A percentile compares a stretch with the other conserved stretches of the same genome.
Conservation (phyloP, 2,329 filamentous ascomycete species). For the Didymella lethalis region DNA sequence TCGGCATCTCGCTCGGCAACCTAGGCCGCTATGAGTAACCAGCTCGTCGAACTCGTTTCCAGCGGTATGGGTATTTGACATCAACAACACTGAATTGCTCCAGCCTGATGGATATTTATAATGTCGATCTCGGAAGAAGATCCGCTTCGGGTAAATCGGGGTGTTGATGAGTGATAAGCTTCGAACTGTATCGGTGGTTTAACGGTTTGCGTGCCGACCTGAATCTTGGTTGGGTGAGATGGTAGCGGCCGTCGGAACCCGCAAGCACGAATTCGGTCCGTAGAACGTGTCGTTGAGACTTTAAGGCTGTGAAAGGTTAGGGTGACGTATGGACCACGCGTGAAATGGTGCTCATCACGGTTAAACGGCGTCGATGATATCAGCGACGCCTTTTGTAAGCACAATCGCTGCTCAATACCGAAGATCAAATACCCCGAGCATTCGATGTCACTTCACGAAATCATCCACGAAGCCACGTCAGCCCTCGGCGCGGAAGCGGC, state of each 20-base stretch:
- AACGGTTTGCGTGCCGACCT: slow-evolving; percentile 16
- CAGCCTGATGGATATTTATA: slow-evolving; percentile 16
- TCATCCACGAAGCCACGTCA: slow-evolving; percentile 10
- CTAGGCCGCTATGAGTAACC: not conserved
- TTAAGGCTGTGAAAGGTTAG: not conserved
- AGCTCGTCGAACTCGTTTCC: not conserved
- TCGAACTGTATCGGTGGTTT: slow-evolving; percentile 24
- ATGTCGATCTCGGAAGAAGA: slow-evolving; percentile 20
- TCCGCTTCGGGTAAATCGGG: slow-evolving; percentile 9
- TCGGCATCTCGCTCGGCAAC: slow-evolving; percentile 1
- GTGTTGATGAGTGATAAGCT: slow-evolving; percentile 10
- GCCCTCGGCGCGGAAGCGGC: slow-evolving; percentile 19
- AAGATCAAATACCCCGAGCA: not conserved
- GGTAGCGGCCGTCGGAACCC: slow-evolving; percentile 13
- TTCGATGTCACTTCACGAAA: not conserved
- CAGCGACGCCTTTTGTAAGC: not conserved
- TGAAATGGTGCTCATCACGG: not conserved
- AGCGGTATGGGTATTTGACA: slow-evolving; percentile 6
- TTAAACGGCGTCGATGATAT: not conserved
- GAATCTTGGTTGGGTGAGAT: slow-evolving; percentile 14
- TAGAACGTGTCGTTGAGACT: slow-evolving; percentile 11
- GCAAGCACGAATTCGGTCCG: slow-evolving; percentile 7
- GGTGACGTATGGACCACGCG: not conserved
- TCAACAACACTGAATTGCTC: slow-evolving; percentile 5
- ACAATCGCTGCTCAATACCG: not conserved